Evolutionary conservation across 208 protist species (phyloP).

Genomic region (Trypanosoma vivax): DNA sequence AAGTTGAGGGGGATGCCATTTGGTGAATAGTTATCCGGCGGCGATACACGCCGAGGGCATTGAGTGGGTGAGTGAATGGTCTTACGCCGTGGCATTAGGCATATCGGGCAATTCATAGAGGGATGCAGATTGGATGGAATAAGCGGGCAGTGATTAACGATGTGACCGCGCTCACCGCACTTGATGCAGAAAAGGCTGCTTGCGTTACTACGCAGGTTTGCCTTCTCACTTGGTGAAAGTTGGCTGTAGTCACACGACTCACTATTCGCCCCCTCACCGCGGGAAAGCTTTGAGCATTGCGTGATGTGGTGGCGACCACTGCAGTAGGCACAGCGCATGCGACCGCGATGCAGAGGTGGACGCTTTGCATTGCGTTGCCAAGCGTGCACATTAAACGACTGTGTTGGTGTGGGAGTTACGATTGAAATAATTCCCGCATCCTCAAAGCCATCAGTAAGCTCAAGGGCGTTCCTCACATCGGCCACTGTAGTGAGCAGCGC

Average conservation of each 20-base stretch:
- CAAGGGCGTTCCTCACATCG: slow-evolving; percentile 11
- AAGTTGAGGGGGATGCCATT: slow-evolving; percentile 24
- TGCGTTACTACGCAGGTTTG: neutral
- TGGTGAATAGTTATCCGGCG: slow-evolving; percentile 28
- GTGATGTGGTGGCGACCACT: slow-evolving; percentile 70
- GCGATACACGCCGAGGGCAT: slow-evolving; percentile 44
- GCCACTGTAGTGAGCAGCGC: slow-evolving; percentile 9
- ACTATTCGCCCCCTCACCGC: neutral
- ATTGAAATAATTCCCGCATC: slow-evolving; percentile 30
- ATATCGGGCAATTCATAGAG: slow-evolving; percentile 56
- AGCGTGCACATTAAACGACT: slow-evolving; percentile 32
- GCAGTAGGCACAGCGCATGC: slow-evolving; percentile 76
- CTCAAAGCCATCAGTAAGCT: neutral
- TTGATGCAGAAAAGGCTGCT: slow-evolving; percentile 57
- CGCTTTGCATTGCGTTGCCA: slow-evolving; percentile 35
- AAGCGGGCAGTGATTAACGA: slow-evolving; percentile 34
- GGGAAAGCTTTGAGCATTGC: slow-evolving; percentile 39
- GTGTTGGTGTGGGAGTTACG: slow-evolving; percentile 40
- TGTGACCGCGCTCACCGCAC: slow-evolving; percentile 48
- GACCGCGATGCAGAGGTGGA: slow-evolving; percentile 51
- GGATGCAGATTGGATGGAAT: slow-evolving; percentile 31
- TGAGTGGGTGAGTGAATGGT: slow-evolving; percentile 30
- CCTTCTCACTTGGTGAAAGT: slow-evolving; percentile 2
- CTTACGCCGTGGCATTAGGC: slow-evolving; percentile 18
- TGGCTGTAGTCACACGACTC: neutral